phyloP scores from a whole-genome alignment of 2,329 filamentous ascomycete genomes.

The Xylariaceae sp. region DNA sequence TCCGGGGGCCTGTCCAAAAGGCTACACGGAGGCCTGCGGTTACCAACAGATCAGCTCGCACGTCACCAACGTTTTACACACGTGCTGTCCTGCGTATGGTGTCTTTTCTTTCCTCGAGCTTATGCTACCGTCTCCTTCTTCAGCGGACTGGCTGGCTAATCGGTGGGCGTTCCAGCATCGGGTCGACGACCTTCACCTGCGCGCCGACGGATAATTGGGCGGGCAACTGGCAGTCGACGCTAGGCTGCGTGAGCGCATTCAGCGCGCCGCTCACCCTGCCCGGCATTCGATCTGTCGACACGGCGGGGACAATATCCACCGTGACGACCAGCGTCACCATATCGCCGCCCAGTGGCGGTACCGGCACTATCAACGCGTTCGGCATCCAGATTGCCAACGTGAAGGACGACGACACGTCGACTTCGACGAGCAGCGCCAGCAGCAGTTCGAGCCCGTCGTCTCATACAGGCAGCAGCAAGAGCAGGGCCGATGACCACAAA shows the following conservation, averaged over 20 bases:
- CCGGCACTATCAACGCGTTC: constrained; percentile 4
- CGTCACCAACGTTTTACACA: constrained; percentile 3
- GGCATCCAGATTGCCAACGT: constrained; percentile 5
- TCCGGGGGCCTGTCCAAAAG: constrained; percentile 4
- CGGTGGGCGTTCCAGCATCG: no score
- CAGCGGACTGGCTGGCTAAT: no score
- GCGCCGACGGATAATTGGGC: background rate
- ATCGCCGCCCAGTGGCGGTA: constrained; percentile 1
- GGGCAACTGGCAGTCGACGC: constrained; percentile 2
- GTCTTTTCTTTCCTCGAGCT: no score
- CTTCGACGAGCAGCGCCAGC: background rate
- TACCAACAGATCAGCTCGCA: background rate
- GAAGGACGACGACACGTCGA: constrained; percentile 1
- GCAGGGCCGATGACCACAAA: background rate
- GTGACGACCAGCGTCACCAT: background rate
- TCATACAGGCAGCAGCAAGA: background rate
- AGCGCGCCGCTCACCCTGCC: constrained; percentile 1
- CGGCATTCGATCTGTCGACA: constrained; percentile 1
- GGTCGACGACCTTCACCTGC: constrained; percentile 2
- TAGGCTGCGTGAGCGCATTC: constrained; percentile 4
- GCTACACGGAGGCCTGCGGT: constrained; percentile 4
- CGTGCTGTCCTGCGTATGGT: constrained; percentile 5
- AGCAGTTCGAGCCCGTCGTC: no score
- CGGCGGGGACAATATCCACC: background rate
- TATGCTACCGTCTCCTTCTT: no score